phyloP scores from a whole-genome alignment of 2,329 filamentous ascomycete species.

The Bipolaris sorokiniana region DNA sequence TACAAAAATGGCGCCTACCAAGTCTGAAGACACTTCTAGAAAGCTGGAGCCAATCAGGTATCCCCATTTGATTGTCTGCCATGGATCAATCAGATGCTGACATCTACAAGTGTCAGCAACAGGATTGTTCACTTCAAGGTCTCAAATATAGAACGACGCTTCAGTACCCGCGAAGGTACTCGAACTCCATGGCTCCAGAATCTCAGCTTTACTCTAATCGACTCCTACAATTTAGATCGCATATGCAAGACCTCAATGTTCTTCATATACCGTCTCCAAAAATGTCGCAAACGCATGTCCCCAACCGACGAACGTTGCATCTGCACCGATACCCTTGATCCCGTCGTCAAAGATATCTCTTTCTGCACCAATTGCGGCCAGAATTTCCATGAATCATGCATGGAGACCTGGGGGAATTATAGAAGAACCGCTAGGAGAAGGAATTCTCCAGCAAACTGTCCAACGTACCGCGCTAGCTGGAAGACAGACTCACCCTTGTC shows the following conservation, averaged over 20 bases:
- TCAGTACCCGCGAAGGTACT: conserved; percentile 24
- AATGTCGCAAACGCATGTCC: conserved; percentile 17
- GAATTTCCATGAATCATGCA: conserved; percentile 26
- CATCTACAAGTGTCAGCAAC: conserved; percentile 5
- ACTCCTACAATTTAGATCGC: conserved; percentile 17
- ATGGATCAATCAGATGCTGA: not conserved
- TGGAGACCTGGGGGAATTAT: conserved; percentile 9
- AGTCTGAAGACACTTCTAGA: conserved; percentile 2
- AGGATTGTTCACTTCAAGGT: conserved; percentile 15
- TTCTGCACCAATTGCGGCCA: conserved; percentile 28
- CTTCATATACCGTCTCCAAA: conserved; percentile 24
- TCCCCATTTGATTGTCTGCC: too few species aligned
- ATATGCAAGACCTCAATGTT: conserved; percentile 24
- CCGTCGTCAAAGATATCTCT: conserved; percentile 12
- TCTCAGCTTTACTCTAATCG: not conserved
- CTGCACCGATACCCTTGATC: conserved; percentile 20
- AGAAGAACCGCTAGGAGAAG: not conserved
- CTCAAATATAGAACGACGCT: conserved; percentile 11
- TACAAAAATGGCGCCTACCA: conserved; percentile 1
- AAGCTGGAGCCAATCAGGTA: conserved; percentile 7
- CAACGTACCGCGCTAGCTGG: conserved; percentile 25
- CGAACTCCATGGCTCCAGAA: not conserved
- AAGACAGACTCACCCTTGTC: not conserved
- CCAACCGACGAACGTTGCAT: conserved; percentile 23
- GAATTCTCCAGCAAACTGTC: conserved; percentile 7